Evolutionary conservation across 2,329 filamentous ascomycete species (phyloP).

Genomic region (Xylaria sp.): DNA sequence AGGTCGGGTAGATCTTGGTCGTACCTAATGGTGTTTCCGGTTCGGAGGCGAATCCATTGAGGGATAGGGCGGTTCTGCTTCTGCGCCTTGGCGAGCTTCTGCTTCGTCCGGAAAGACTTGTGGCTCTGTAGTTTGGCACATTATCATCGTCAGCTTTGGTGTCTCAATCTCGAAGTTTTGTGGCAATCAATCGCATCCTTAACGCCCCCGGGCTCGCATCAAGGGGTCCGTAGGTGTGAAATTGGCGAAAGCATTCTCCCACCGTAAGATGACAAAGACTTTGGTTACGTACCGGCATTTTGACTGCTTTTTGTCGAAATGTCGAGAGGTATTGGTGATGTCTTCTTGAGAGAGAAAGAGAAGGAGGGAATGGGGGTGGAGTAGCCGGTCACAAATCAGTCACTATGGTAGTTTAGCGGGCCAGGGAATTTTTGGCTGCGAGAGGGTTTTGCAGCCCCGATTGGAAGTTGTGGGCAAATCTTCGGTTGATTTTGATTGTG

Average conservation of each 20-base stretch:
- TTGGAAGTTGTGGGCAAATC: conserved; percentile 46
- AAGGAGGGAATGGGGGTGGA: conserved; percentile 42
- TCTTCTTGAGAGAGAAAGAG: conserved; percentile 38
- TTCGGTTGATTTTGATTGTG: conserved; percentile 40
- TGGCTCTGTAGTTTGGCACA: conserved; percentile 76
- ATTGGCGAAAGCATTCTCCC: neutral
- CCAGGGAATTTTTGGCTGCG: conserved; percentile 45
- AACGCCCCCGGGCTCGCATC: neutral
- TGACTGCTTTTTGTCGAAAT: conserved; percentile 54
- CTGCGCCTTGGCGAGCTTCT: conserved; percentile 99
- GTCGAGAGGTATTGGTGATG: conserved; percentile 51
- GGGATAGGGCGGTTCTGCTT: conserved; percentile 99
- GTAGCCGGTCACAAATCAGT: conserved; percentile 41
- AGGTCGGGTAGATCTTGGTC: conserved; percentile 50
- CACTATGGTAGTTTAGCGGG: conserved; percentile 35
- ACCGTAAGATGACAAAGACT: neutral
- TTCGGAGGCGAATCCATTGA: conserved; percentile 99
- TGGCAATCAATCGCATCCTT: neutral
- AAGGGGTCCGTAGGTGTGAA: neutral
- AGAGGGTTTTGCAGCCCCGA: conserved; percentile 51
- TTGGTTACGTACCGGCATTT: conserved; percentile 55
- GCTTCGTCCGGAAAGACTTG: conserved; percentile 99
- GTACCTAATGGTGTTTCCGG: conserved; percentile 99
- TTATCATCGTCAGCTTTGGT: conserved; percentile 35
- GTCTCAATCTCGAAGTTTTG: conserved; percentile 9